Evolutionary conservation across 2,329 filamentous ascomycete genomes (phyloP).

Genomic region (Epichloe amarillans): DNA sequence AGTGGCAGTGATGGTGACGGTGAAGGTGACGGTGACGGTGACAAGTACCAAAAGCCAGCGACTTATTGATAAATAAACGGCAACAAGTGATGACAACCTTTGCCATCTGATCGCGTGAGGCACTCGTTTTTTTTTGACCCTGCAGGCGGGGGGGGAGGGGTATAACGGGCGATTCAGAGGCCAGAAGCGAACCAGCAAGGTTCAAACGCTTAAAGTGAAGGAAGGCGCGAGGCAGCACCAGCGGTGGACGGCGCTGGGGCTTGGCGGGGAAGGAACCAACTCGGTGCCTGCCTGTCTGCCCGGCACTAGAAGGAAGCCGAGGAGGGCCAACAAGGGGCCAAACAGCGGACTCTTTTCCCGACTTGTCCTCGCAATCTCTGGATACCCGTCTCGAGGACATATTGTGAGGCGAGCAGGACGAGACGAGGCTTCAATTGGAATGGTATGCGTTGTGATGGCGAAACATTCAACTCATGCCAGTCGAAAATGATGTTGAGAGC

Average conservation of each 20-base stretch:
- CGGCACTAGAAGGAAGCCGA: background rate
- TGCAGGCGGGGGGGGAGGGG: background rate
- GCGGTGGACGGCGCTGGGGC: background rate
- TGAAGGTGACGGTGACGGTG: background rate
- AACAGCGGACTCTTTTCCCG: no score
- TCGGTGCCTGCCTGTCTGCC: background rate
- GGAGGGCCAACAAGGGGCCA: no score
- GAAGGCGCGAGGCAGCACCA: background rate
- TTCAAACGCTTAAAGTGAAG: background rate
- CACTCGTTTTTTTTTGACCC: background rate
- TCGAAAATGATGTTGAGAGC: no score
- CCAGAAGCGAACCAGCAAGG: background rate
- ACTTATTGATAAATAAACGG: no score
- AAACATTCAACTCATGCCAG: no score
- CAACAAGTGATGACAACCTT: background rate
- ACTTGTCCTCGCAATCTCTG: no score
- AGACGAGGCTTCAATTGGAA: no score
- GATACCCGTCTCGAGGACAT: no score
- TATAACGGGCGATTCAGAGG: background rate
- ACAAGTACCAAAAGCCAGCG: background rate
- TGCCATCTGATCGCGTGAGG: conserved; percentile 7
- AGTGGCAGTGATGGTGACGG: background rate
- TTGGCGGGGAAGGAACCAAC: background rate
- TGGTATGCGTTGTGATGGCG: no score
- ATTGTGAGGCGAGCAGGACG: no score